These are phyloP conservation scores for Ophiosphaerella korrae DNA, from an alignment of 2,329 filamentous ascomycete species.

Conservation along the genomic window DNA sequence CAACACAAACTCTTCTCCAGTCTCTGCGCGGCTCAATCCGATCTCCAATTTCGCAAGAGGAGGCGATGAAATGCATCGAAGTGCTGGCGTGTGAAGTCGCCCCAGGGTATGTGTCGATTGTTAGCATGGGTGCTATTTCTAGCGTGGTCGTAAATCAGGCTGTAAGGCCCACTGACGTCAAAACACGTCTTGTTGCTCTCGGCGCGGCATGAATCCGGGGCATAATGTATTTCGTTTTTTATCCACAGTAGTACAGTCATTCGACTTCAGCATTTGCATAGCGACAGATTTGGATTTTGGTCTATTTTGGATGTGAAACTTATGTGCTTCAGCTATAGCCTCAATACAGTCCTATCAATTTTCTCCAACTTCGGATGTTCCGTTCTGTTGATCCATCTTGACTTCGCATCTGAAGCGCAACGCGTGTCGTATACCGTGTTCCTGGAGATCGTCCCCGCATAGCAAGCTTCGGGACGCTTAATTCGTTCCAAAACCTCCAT, in stretches of 20 bases:
- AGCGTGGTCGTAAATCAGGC: slow-evolving; percentile 51
- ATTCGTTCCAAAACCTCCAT: background rate
- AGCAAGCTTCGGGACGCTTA: background rate
- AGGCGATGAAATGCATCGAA: slow-evolving; percentile 50
- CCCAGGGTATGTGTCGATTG: slow-evolving; percentile 50
- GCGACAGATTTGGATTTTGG: background rate
- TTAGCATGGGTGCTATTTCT: slow-evolving; percentile 47
- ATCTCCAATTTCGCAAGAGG: slow-evolving; percentile 52
- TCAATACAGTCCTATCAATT: background rate
- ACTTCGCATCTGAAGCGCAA: background rate
- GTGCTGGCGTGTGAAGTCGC: slow-evolving; percentile 52
- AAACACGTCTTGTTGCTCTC: slow-evolving; percentile 36
- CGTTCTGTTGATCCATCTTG: background rate
- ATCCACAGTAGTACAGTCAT: background rate
- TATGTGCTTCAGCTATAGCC: background rate
- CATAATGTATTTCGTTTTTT: slow-evolving; percentile 2
- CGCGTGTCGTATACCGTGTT: background rate
- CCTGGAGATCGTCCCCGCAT: background rate
- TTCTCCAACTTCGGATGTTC: background rate
- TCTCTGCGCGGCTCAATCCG: slow-evolving; percentile 53
- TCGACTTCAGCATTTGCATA: background rate
- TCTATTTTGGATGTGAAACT: background rate
- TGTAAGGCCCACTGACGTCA: slow-evolving; percentile 42
- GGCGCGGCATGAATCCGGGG: slow-evolving; percentile 16
- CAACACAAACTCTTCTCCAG: slow-evolving; percentile 49